Evolutionary conservation across 768 basidiomycete genomes (phyloP), one percentile per base, ranked within the genome.

Genomic region (Calvatia gigantea): DNA sequence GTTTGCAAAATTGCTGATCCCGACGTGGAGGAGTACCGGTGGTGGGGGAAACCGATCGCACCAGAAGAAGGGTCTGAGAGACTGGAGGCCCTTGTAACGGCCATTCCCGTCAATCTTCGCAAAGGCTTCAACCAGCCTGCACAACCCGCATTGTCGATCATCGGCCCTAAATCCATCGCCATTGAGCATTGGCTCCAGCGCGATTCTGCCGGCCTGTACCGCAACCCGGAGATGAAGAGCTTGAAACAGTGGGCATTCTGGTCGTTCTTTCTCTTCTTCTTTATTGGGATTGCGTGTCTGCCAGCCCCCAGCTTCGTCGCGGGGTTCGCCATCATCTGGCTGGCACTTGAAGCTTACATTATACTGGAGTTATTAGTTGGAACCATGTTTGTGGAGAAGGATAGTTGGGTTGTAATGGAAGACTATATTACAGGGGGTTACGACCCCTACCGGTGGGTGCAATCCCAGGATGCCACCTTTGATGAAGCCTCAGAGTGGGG

Each of bases 1-100:
- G 61, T 65, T 6, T 65, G 64, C 47, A 59, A 55, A 17, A 39
- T 61, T 27, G 51, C 59, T 12, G 47, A 43, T 25, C 29, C 27
- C 2, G 27, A 39, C 12, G 50, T 48, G 5, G 14, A 44, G 11
- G 47, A 56, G 15, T 56, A 60, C 21, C 42, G 51, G 4, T 60
- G 59, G 59, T 54, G 51, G 41, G 59, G 59, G 21, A 42, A 45
- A 19, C 59, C 58, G 12, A 38, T 56, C 2, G 19, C 57, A 23
- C 57, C 50, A 4, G 23, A 28, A 15, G 57, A 58, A 48, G 57
- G 57, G 15, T 29, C 17, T 19, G 57, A 58, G 28, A 41, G 57
- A 23, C 39, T 58, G 11, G 57, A 58, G 17, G 29, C 57, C 2
- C 43, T 58, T 5, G 57, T 48, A 9, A 52, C 43, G 11, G 51